phyloP scores from a whole-genome alignment of 495 filamentous ascomycete species.

The Aspergillus egyptiacus region DNA sequence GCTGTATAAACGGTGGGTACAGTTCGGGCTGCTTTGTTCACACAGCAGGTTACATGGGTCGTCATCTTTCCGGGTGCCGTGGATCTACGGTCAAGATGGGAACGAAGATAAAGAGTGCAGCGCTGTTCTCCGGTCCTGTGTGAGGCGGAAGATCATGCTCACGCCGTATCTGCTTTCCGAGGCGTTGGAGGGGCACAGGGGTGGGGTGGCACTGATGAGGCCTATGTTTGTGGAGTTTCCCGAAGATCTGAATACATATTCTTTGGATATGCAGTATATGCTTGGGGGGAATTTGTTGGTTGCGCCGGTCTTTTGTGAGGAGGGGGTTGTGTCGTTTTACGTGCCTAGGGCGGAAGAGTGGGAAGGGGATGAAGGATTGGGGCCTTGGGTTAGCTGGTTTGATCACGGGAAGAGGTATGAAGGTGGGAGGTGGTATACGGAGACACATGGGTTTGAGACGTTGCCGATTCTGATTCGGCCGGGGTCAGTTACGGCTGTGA shows the following conservation, averaged over 20 bases:
- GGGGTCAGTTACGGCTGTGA: conserved; percentile 32
- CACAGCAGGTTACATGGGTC: conserved; percentile 62
- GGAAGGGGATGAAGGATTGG: too few relatives aligned
- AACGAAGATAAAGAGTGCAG: conserved; percentile 59
- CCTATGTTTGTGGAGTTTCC: conserved; percentile 63
- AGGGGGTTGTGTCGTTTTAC: conserved; percentile 56
- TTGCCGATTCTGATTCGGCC: conserved; percentile 37
- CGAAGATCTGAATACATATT: conserved; percentile 54
- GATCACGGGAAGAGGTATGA: conserved; percentile 38
- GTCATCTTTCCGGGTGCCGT: conserved; percentile 65
- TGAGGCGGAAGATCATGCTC: conserved; percentile 54
- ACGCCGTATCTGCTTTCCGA: conserved; percentile 59
- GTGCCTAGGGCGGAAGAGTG: conserved; percentile 38
- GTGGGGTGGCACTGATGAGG: conserved; percentile 51
- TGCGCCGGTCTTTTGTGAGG: conserved; percentile 56
- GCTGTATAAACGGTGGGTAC: conserved; percentile 73
- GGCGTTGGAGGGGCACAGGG: conserved; percentile 38
- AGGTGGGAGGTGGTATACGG: conserved; percentile 36
- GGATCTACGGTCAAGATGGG: conserved; percentile 65
- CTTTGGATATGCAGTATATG: conserved; percentile 64
- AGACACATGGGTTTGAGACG: conserved; percentile 39
- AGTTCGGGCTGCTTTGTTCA: conserved; percentile 61
- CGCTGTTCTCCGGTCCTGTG: conserved; percentile 51
- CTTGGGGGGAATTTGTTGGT: conserved; percentile 53
- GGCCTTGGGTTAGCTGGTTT: conserved; percentile 49